A percentile compares a stretch with the other conserved stretches of the same genome.
These are phyloP conservation scores for Pseudoperonospora humuli DNA, from an alignment of 352 stramenopile species.

Conservation along the genomic window DNA sequence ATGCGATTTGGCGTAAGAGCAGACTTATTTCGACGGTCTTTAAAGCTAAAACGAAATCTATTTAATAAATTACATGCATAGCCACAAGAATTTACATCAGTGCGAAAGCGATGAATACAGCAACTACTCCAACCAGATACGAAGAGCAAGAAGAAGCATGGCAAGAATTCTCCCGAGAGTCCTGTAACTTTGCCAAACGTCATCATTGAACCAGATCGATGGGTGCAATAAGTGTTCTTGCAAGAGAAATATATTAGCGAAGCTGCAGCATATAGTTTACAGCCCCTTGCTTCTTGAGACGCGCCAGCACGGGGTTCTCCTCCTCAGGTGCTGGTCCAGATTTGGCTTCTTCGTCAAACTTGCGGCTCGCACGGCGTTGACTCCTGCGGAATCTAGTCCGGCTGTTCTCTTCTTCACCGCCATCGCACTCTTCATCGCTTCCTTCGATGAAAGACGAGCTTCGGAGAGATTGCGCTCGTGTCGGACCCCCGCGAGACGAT, in stretches of 20 bases:
- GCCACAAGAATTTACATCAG: no score
- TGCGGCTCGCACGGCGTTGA: constrained; percentile 37
- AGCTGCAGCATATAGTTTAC: constrained; percentile 76
- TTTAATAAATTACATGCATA: no score
- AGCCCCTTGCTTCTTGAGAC: constrained; percentile 73
- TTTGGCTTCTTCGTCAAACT: constrained; percentile 41
- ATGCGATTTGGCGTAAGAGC: no score
- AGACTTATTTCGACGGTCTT: no score
- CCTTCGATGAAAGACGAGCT: constrained; percentile 27
- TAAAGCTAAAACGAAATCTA: no score
- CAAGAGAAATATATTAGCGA: constrained; percentile 20
- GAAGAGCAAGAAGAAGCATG: no score
- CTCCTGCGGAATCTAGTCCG: constrained; percentile 27
- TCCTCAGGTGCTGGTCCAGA: constrained; percentile 17
- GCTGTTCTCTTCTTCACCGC: constrained; percentile 23
- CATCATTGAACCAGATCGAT: no score
- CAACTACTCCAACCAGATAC: no score
- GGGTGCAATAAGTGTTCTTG: neutral
- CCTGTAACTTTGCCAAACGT: no score
- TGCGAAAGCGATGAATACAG: no score
- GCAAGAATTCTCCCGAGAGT: no score
- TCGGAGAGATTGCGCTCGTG: constrained; percentile 13
- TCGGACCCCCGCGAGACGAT: constrained; percentile 15
- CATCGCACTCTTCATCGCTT: constrained; percentile 19
- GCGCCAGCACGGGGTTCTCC: constrained; percentile 66